Percentiles rank a stretch among this genome's conserved stretches.
Conservation (phyloP, 2,329 filamentous ascomycete species). For the Pleoardoris graminearum region DNA sequence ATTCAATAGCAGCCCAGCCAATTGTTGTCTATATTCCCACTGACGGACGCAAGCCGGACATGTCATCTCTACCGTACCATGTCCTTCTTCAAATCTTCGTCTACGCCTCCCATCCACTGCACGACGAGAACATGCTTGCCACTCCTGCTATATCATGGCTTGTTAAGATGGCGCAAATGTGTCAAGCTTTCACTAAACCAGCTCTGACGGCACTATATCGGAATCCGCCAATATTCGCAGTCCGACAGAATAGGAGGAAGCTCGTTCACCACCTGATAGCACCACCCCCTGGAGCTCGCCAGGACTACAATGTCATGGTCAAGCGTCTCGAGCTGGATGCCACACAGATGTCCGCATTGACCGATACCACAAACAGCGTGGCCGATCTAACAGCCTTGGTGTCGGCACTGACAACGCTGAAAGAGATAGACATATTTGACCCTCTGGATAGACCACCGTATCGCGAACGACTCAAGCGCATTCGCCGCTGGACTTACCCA, state of each 20-base stretch:
- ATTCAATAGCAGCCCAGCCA: constrained; percentile 5
- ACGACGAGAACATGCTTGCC: constrained; percentile 51
- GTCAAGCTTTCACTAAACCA: constrained; percentile 67
- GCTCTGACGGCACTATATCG: constrained; percentile 74
- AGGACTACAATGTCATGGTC: constrained; percentile 72
- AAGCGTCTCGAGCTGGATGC: constrained; percentile 71
- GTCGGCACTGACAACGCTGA: constrained; percentile 66
- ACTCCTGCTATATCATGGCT: constrained; percentile 63
- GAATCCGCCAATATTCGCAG: constrained; percentile 65
- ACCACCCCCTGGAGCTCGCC: constrained; percentile 39
- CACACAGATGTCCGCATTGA: constrained; percentile 58
- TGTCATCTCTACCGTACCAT: constrained; percentile 62
- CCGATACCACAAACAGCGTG: constrained; percentile 57
- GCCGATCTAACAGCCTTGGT: constrained; percentile 64
- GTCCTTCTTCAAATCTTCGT: constrained; percentile 71
- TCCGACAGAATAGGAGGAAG: constrained; percentile 50
- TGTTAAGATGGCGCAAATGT: constrained; percentile 63
- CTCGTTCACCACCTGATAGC: constrained; percentile 60
- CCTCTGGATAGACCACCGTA: constrained; percentile 69
- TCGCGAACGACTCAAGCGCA: constrained; percentile 57
- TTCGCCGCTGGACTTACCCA: constrained; percentile 69
- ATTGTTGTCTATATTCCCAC: constrained; percentile 22
- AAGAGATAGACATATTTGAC: constrained; percentile 72
- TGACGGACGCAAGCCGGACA: constrained; percentile 32
- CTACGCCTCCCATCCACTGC: constrained; percentile 65